A percentile compares a stretch with the other conserved stretches of the same genome.
phyloP scores from a whole-genome alignment of 441 rosid species.

The Populus trichocarpa region DNA sequence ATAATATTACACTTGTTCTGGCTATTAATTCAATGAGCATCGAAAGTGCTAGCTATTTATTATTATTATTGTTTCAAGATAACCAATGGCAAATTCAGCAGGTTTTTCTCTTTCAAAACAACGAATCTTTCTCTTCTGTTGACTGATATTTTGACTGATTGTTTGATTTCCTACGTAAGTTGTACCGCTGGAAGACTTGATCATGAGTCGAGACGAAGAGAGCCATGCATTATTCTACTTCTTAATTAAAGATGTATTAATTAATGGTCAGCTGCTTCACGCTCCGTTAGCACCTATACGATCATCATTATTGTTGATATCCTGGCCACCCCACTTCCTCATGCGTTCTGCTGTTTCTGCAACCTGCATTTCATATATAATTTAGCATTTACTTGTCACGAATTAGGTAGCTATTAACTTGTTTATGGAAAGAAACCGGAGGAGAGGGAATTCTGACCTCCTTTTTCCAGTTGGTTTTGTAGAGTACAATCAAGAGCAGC shows the following conservation, averaged over 20 bases:
- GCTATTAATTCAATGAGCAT: too few relatives aligned
- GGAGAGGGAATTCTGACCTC: slow-evolving; percentile 46
- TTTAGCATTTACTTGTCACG: background rate
- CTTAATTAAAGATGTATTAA: too few relatives aligned
- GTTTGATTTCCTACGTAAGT: background rate
- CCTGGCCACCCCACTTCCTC: slow-evolving; percentile 72
- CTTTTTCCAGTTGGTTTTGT: slow-evolving; percentile 76
- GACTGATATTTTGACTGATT: background rate
- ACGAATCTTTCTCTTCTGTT: background rate
- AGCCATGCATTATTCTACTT: background rate
- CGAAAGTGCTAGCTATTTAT: too few relatives aligned
- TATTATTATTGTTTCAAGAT: background rate
- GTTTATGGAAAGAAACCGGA: background rate
- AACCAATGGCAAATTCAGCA: background rate
- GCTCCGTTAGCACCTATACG: background rate
- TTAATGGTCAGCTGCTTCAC: background rate
- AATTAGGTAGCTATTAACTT: background rate
- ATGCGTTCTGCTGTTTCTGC: slow-evolving; percentile 62
- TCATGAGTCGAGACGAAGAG: background rate
- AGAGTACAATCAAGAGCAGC: slow-evolving; percentile 50
- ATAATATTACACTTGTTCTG: too few relatives aligned
- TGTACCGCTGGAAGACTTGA: background rate
- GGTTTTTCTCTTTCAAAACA: background rate
- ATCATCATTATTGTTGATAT: background rate
- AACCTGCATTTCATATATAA: slow-evolving; percentile 40